These are phyloP conservation scores for Coprinellus micaceus DNA, from an alignment of 768 basidiomycete genomes.

Conservation along the genomic window DNA sequence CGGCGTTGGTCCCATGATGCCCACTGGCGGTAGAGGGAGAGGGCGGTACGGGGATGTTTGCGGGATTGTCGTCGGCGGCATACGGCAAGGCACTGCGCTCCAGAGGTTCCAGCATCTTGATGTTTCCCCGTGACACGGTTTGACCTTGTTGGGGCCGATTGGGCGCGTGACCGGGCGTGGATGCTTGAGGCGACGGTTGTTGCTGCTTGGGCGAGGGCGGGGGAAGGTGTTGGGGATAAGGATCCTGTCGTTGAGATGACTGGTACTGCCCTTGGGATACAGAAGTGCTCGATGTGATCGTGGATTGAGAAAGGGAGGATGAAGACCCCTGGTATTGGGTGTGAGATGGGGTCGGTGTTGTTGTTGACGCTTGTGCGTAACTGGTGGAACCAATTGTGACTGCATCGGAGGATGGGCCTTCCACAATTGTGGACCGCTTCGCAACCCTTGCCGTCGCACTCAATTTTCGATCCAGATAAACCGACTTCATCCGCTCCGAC, in stretches of 20 bases:
- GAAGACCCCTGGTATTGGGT: constrained; percentile 13
- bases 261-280: constrained; percentile 4
- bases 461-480: constrained; percentile 91
- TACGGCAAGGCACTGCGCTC: background rate
- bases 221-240: background rate
- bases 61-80: background rate
- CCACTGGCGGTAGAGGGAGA: background rate
- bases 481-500: constrained; percentile 84
- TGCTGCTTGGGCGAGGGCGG: background rate
- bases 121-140: background rate
- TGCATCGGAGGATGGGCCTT: constrained; percentile 57
- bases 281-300: constrained; percentile 5
- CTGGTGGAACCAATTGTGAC: background rate
- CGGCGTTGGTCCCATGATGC: background rate
- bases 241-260: background rate
- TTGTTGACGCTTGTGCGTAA: constrained; percentile 1
- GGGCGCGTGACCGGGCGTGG: constrained; percentile 2
- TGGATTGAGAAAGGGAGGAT: constrained; percentile 21
- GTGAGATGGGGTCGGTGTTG: constrained; percentile 4
- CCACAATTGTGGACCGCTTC: constrained; percentile 92
- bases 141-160: constrained; percentile 1
- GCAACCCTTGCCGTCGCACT: constrained; percentile 91
- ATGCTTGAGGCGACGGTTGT: background rate
- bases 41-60: background rate
- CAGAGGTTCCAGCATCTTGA: background rate